Evolutionary conservation across 2,329 filamentous ascomycete genomes (phyloP), one percentile per base, ranked within the genome.

Genomic region (Colletotrichum sp.): DNA sequence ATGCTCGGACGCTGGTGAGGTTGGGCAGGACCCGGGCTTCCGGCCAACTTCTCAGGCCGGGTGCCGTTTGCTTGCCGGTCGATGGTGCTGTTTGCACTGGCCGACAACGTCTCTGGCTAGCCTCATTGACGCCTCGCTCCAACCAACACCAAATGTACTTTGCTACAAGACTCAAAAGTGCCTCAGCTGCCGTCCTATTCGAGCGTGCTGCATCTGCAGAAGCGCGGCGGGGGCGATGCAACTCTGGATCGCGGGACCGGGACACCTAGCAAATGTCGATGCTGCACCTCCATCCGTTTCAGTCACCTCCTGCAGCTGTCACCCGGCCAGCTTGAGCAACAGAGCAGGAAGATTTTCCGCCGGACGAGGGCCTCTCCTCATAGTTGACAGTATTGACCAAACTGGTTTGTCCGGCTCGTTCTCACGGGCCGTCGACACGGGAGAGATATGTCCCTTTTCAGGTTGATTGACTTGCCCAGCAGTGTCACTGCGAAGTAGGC

Each of bases 241-340:
- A 68, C 63, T 75, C 39, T 68, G 69, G 63, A 68, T 75, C 69
- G 69, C 26, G 36, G 69, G 30, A 44, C 69, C 39, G 57, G 60
- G 44, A 44, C 49, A 34, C 32, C 55, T 32, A 32, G 60, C 57
- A 44, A 55, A 21, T 28, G 66, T 71, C 52, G 68, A 75, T 72
- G 62, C 68, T 71, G 68, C 52, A 62, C 62, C 36, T 52, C 16
- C n/a, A 30, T 72, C 69, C 72, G 24, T 60, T 67, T 67, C 30
- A 63, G 72, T 66, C 49, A 71, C 49, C 34, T 60, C 28, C n/a
- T 66, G 72, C 72, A 75, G 63, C 39, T 72, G 39, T 68, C 63
- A 68, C 28, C 30, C 60, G 34, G 15, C 36, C 18, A 32, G 21
- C 34, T 44, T 24, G 24, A 69, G 28, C 52, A 32, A 26, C 52